Evolutionary conservation across 306 rosid species (phyloP).

Genomic region (Cicer pinnatifidum): DNA sequence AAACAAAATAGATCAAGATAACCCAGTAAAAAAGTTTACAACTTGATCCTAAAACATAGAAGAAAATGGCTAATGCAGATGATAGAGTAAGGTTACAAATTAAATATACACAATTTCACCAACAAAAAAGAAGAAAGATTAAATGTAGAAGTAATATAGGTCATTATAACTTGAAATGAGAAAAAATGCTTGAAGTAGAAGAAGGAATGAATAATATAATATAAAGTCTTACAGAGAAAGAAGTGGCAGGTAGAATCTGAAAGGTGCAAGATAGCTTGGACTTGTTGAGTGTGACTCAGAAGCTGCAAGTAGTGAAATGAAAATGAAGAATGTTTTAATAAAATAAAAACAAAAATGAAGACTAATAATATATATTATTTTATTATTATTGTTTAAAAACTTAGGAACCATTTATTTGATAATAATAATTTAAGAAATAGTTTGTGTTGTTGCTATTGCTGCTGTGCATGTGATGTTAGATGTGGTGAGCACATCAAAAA

Average conservation of each 20-base stretch:
- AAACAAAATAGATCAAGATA: constrained; percentile 57
- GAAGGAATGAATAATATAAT: constrained; percentile 5
- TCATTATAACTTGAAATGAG: neutral
- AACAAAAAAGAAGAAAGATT: constrained; percentile 30
- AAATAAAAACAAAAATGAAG: neutral
- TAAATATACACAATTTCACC: constrained; percentile 14
- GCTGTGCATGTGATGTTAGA: too few species aligned
- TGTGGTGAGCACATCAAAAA: too few species aligned
- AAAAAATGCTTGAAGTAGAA: constrained; percentile 39
- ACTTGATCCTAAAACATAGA: constrained; percentile 42
- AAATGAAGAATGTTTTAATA: constrained; percentile 3
- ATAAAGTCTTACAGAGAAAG: constrained; percentile 19
- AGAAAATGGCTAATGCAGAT: constrained; percentile 52
- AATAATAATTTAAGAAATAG: too few species aligned
- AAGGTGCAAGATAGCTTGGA: neutral
- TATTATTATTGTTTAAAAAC: too few species aligned
- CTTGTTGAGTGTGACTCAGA: constrained; percentile 24
- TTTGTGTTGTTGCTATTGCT: too few species aligned
- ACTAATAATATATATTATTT: neutral
- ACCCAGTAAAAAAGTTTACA: constrained; percentile 8
- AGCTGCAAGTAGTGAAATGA: neutral
- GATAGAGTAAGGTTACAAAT: constrained; percentile 28
- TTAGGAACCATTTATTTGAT: too few species aligned
- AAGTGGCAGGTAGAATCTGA: constrained; percentile 6
- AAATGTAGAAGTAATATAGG: constrained; percentile 5